Base-by-base conservation (phyloP, 2,329 filamentous ascomycete genomes). In the Chaetomiaceae sp. region DNA sequence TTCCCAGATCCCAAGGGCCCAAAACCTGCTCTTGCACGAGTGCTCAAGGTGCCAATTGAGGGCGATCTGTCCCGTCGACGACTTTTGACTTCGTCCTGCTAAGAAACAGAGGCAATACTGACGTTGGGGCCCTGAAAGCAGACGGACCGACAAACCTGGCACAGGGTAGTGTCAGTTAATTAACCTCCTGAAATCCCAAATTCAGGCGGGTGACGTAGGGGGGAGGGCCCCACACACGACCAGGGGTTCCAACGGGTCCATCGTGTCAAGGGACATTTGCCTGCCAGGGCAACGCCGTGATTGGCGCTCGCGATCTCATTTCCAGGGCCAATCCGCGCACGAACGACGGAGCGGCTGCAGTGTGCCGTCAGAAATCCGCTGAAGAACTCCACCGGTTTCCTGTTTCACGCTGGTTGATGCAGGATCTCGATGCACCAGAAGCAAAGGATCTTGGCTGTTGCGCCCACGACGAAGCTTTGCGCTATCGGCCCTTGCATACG, bases 201-300 rank as follows among this genome's bases (percentile, higher is more conserved):
- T 53, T 44, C 51, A 48, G 48, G 43, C 31, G 44, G 47, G 53
- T 59, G 56, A 58, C 56, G 57, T 59, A 45, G 46, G 33, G 44
- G 16, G 9, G 20, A 20, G 33, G 50, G 25, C 33, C 10, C 53
- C 53, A 52, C 49, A 8, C 9, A 13, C 23, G 27, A 23, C 23
- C 49, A 50, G 39, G 34, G 48, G 38, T 27, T 35, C 31, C 49
- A 37, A 42, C 31, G 27, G 23, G 17, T 20, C 51, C 23, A 44
- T 33, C 49, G 58, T 58, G 45, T 60, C 56, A 60, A 58, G 58
- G 58, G 56, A 56, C 53, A 58, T 56, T 59, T 55, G 50, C 48
- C 44, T 27, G 25, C 6, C 25, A 10, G 6, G 25, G 3, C 41
- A 16, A 48, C 21, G 39, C 45, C 35, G 3, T 50, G 53, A 60